A percentile compares a stretch with the other conserved stretches of the same genome.
phyloP scores from a whole-genome alignment of 2,329 filamentous ascomycete genomes.

The Talaromyces islandicus region DNA sequence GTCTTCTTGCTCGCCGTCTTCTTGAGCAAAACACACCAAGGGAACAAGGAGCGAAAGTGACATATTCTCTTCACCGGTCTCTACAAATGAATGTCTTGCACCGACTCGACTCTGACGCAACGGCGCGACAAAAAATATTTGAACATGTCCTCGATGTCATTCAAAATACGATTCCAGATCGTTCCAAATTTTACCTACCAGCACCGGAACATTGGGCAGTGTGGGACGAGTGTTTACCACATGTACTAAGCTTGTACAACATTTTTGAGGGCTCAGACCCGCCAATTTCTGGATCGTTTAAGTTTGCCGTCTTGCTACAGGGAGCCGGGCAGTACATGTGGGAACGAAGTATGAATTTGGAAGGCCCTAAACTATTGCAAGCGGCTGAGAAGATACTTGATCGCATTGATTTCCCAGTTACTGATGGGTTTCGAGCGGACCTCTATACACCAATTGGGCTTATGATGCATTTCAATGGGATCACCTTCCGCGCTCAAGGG shows the following conservation, averaged over 20 bases:
- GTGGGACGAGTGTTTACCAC: neutral
- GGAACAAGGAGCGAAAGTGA: neutral
- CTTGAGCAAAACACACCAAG: neutral
- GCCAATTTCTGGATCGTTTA: neutral
- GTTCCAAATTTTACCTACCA: neutral
- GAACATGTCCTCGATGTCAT: neutral
- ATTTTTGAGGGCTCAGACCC: neutral
- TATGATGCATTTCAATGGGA: neutral
- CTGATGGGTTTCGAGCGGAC: neutral
- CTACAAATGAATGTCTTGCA: neutral
- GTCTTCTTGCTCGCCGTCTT: neutral
- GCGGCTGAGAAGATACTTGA: neutral
- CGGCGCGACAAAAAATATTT: neutral
- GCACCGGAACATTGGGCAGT: neutral
- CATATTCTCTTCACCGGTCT: neutral
- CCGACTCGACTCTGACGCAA: neutral
- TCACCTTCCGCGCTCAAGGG: neutral
- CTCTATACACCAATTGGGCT: neutral
- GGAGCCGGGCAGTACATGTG: neutral
- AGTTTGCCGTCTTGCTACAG: neutral
- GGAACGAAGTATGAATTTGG: neutral
- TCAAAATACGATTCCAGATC: neutral
- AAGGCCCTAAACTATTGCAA: neutral
- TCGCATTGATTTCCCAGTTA: neutral
- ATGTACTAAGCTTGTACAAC: neutral